Percentiles rank a stretch among this genome's conserved stretches.
Conservation (phyloP, 176 grass and related monocot genomes). For the Melocanna baccifera region DNA sequence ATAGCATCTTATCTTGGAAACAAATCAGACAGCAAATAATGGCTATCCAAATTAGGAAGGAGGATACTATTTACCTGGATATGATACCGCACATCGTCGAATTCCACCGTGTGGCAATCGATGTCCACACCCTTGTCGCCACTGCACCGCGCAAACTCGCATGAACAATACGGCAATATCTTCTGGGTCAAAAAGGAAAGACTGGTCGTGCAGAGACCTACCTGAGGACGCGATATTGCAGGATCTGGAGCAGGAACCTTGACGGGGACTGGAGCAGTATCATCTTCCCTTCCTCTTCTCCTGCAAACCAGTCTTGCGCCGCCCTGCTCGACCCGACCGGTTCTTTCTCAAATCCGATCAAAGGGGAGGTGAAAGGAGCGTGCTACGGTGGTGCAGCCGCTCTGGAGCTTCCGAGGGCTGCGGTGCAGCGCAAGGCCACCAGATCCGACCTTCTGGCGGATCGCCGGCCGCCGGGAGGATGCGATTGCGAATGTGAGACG, state of each 20-base stretch:
- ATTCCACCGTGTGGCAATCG: constrained; percentile 96
- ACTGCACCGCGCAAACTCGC: constrained; percentile 32
- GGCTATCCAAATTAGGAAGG: background rate
- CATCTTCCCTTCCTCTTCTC: constrained; percentile 48
- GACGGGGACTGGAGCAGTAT: constrained; percentile 95
- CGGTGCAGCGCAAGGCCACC: background rate
- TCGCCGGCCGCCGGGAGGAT: constrained; percentile 20
- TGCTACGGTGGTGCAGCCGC: background rate
- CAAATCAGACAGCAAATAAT: background rate
- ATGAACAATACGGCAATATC: background rate
- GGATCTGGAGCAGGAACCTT: constrained; percentile 93
- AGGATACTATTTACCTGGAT: constrained; percentile 57
- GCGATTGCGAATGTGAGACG: constrained; percentile 12
- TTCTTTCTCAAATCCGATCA: background rate
- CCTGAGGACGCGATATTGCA: constrained; percentile 88
- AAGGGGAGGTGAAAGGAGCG: background rate
- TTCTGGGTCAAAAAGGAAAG: background rate
- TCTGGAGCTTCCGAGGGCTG: background rate
- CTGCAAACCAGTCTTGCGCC: background rate
- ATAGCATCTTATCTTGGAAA: background rate
- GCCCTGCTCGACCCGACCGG: background rate
- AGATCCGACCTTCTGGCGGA: constrained; percentile 2
- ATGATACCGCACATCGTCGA: constrained; percentile 94
- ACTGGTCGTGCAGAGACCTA: background rate
- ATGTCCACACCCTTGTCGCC: constrained; percentile 88